These are phyloP conservation scores for Halocafeteria seosinensis DNA, from an alignment of 108 stramenopile species.

Conservation along the genomic window DNA sequence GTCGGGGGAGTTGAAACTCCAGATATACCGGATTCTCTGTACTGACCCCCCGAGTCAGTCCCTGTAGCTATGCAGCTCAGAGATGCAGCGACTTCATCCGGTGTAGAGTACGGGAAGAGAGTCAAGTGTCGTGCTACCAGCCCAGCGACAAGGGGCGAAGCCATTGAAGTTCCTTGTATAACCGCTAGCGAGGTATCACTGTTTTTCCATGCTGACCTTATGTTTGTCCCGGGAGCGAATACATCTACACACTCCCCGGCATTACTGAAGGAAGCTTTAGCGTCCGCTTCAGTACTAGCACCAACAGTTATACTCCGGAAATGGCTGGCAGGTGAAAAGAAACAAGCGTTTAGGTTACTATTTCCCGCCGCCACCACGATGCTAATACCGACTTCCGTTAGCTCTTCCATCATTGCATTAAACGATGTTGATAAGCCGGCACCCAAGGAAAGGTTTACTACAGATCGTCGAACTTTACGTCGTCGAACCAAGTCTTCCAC, in stretches of 20 bases:
- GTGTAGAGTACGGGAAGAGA: no score
- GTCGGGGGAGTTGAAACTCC: no score
- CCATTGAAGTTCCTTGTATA: slow-evolving; percentile 17
- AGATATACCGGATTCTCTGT: no score
- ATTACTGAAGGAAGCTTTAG: slow-evolving; percentile 7
- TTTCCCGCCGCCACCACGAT: slow-evolving; percentile 20
- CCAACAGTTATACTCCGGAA: slow-evolving; percentile 4
- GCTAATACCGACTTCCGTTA: background rate
- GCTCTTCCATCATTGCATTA: background rate
- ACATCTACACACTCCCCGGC: slow-evolving; percentile 8
- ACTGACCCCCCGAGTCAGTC: no score
- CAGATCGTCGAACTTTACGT: background rate
- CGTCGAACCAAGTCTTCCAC: background rate
- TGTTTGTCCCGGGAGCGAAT: slow-evolving; percentile 5
- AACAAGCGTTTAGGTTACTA: slow-evolving; percentile 1
- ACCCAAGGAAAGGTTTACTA: slow-evolving; percentile 11
- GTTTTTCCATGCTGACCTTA: background rate
- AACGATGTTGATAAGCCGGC: background rate
- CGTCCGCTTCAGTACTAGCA: background rate
- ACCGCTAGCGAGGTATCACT: background rate
- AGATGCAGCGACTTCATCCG: no score
- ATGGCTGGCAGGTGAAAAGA: slow-evolving; percentile 5
- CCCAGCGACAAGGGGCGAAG: slow-evolving; percentile 16
- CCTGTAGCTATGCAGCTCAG: no score
- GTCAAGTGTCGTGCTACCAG: slow-evolving; percentile 5